Evolutionary conservation across 2,329 filamentous ascomycete genomes (phyloP), one percentile per base, ranked within the genome.

Genomic region (Basipetospora sp.): DNA sequence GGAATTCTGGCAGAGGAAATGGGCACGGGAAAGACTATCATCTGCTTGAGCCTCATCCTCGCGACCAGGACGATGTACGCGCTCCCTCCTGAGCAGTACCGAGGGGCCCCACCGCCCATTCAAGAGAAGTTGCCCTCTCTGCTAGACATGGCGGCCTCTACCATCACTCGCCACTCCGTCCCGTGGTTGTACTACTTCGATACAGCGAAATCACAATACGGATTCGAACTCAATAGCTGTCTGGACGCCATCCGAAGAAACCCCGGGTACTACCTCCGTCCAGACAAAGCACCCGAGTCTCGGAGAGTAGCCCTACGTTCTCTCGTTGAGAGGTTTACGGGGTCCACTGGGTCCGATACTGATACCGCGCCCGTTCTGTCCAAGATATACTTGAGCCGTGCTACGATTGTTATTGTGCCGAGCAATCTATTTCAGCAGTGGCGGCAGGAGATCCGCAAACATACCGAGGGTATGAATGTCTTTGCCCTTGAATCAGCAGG

Each of bases 1-100:
- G 88, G 86, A 3, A 80, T 88, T 11, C 59, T 86, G 11, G 80
- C 81, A 0, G 83, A 90, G 50, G 78, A 82, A 44, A 87, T 87
- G 81, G 80, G 79, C 5, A 60, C 71, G 0, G 87, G 88, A 0
- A 96, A 94, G 60, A 94, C 88, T 0, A 58, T 94, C 18, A 93
- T 94, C 9, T 88, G 81, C 44, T 59, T 96, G 14, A 67, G 79
- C 5, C 59, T 85, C 2, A 76, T 94, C 28, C 62, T 92, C 18
- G 77, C 84, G 3, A 93, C 84, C 0, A 75, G 71, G 47, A 64
- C 76, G 22, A 70, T 87, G 43, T 69, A 76, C 9, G 71, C 83
- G 4, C 58, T 65, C 14, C 69, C 80, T 3, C 79, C 87, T 2
- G 66, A 75, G 3, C 53, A 77, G 38, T 72, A 79, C 49, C 59